phyloP scores from a whole-genome alignment of 257 asterid genomes.

The Paulownia fortunei region DNA sequence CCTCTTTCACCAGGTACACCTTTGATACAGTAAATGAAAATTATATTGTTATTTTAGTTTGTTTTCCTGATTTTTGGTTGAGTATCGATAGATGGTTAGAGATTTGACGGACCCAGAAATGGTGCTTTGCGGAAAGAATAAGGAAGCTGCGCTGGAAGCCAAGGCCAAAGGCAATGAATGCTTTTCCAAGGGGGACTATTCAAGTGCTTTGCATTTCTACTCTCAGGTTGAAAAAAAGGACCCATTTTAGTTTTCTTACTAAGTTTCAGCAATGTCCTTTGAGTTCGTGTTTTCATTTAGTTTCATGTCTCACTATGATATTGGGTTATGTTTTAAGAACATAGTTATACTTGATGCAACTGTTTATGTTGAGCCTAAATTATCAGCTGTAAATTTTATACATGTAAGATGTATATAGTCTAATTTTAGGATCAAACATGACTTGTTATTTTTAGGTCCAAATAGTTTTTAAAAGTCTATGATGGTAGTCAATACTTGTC shows the following conservation, averaged over 20 bases:
- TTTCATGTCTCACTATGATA: not conserved
- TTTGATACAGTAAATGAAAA: not conserved
- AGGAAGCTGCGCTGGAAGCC: conserved; percentile 68
- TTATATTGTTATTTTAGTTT: not conserved
- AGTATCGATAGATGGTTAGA: conserved; percentile 57
- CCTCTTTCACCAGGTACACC: conserved; percentile 72
- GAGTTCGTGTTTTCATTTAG: not conserved
- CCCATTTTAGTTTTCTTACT: not conserved
- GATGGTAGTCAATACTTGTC: not conserved
- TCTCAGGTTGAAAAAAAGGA: conserved; percentile 56
- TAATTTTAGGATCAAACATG: not conserved
- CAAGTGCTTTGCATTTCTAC: conserved; percentile 68
- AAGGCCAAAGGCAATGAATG: conserved; percentile 80
- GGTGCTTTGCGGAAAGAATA: conserved; percentile 74
- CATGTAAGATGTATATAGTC: not conserved
- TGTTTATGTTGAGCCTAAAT: not conserved
- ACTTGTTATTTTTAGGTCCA: not conserved
- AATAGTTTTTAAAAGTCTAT: not conserved
- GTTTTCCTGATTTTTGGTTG: conserved; percentile 17
- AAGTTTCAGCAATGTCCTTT: conserved; percentile 14
- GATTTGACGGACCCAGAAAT: conserved; percentile 74
- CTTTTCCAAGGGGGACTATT: conserved; percentile 74
- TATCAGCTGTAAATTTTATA: not conserved
- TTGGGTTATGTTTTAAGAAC: conserved; percentile 3
- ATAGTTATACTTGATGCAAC: not conserved